Evolutionary conservation across 139 green algal genomes (phyloP).

Genomic region (Dunaliella primolecta): DNA sequence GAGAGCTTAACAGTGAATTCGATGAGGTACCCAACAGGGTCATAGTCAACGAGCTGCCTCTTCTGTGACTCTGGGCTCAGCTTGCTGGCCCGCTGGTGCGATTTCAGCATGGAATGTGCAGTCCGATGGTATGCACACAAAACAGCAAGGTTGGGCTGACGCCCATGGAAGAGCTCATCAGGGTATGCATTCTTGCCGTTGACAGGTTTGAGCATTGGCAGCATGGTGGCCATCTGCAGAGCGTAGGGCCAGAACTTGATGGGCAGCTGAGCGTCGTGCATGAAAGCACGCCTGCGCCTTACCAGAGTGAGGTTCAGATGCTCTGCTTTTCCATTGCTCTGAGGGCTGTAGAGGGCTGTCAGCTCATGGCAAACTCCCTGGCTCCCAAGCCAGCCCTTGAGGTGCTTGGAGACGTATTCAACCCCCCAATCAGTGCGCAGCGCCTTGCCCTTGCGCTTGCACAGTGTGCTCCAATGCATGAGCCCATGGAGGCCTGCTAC

Average conservation of each 20-base stretch:
- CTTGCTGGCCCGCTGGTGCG: background rate
- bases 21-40: too few relatives aligned
- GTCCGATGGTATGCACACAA: background rate
- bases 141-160: background rate
- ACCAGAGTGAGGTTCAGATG: conserved; percentile 27
- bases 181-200: background rate
- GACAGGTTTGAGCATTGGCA: background rate
- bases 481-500: background rate
- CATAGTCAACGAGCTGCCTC: conserved; percentile 1
- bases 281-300: conserved; percentile 4
- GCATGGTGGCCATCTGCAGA: background rate
- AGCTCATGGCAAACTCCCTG: conserved; percentile 18
- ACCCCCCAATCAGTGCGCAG: conserved; percentile 21
- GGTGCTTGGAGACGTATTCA: conserved; percentile 4
- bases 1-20: background rate
- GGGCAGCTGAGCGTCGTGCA: background rate
- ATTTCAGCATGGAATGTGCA: background rate
- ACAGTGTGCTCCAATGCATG: background rate
- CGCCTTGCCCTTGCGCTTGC: too few relatives aligned
- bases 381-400: background rate
- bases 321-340: conserved; percentile 32
- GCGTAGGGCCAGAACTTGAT: background rate
- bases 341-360: conserved; percentile 14
- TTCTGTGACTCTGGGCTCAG: background rate
- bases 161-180: background rate